Evolutionary conservation across 768 basidiomycete genomes (phyloP), one percentile per base, ranked within the genome.

Genomic region (Lactarius hatsudake): DNA sequence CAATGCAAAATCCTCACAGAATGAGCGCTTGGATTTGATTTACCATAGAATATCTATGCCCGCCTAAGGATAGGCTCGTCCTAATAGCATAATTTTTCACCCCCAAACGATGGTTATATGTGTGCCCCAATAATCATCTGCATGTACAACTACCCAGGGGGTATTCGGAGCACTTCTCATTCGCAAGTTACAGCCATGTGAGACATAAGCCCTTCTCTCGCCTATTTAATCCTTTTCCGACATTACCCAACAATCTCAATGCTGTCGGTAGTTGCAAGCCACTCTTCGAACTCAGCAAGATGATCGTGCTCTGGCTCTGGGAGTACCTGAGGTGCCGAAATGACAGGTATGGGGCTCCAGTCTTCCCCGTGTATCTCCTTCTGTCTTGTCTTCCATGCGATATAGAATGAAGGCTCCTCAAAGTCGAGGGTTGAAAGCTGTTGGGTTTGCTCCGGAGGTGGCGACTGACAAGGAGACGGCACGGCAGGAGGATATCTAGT

Each of bases 271-370:
- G 62, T 63, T 15, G 67, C 67, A 61, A 71, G 61, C 69, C 69
- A 71, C 20, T 45, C 34, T 66, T 90, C 86, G 34, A 92, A 79
- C 69, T 88, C 87, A 5, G 83, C 87, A 59, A 89, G 80, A 59
- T 86, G 82, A 59, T 88, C 83, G n/a, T 73, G 54, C 38, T 63
- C 62, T 3, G 48, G 67, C n/a, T 68, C 63, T 20, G 43, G 9
- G 54, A 42, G 3, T 12, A 15, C 26, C 8, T 10, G 13, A 3
- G 53, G 18, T 56, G 20, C 38, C 26, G 34, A 42, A 26, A 8
- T 40, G 28, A 34, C 23, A 17, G 38, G 51, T 38, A 64, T 53
- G 12, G 62, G 67, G 34, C 32, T 64, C 67, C 67, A 68, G 54
- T 61, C 42, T 32, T 59, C 62, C 32, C 67, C 67, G 20, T 60